Evolutionary conservation across 1,284 basidiomycete species (phyloP), one percentile per base, ranked within the genome.

Genomic region (Boletus holoroseus): DNA sequence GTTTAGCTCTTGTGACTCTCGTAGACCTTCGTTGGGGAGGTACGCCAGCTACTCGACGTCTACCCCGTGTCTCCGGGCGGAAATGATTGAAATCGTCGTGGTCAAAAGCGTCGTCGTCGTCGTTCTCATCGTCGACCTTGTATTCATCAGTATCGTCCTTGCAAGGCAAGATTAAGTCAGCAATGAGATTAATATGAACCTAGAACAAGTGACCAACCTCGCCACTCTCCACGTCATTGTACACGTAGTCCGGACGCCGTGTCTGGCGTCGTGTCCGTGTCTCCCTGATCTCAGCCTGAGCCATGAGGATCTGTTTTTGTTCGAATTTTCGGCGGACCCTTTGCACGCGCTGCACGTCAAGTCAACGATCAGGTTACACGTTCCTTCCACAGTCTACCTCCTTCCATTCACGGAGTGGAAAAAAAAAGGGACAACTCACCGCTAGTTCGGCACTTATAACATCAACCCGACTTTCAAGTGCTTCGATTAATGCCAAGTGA

Each of bases 181-280:
- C 49, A 53, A 55, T 42, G 46, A 58, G 36, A 45, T 38, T 46
- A 54, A 44, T 45, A 53, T 36, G 18, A 51, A 42, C 36, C 16
- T 41, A 31, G 38, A 47, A 9, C 46, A 51, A 53, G 32, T 49
- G 28, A 56, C 78, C 65, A 70, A 76, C 85, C 68, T 86, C 85
- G 60, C 77, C 81, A 45, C 76, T 81, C 54, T 76, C 75, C 54
- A 75, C 75, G 57, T 83, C 78, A 60, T 77, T 74, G 68, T 89
- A 88, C 43, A 85, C 84, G 68, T 90, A 90, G 71, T 88, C 84
- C 39, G 85, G 84, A 57, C 79, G 81, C 44, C 77, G 77, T 7
- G 82, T 80, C 68, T 80, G 78, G 47, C 84, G 75, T 54, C 82
- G 76, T 28, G 88, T 89, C 54, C 88, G 76, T 26, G 87, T 89